Conservation (phyloP, 208 protist genomes). For the Trypanosoma lewisi region DNA sequence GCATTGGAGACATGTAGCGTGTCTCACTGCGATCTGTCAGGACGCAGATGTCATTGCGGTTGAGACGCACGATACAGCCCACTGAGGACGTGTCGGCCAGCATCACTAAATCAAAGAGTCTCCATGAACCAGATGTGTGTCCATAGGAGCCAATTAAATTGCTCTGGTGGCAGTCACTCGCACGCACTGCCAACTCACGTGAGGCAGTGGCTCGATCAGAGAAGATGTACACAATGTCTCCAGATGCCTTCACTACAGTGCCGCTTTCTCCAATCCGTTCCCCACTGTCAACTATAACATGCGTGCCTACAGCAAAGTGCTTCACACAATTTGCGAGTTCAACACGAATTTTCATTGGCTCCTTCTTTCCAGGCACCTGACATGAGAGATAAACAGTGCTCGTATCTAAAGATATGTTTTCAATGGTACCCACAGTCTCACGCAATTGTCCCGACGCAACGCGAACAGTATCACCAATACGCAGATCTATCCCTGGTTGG, state of each 20-base stretch:
- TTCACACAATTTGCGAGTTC: constrained; percentile 79
- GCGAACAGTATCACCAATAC: constrained; percentile 76
- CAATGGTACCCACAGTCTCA: constrained; percentile 66
- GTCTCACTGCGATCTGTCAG: constrained; percentile 81
- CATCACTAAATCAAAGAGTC: constrained; percentile 84
- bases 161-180: constrained; percentile 86
- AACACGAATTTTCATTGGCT: constrained; percentile 71
- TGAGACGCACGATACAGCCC: constrained; percentile 75
- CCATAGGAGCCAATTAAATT: constrained; percentile 63
- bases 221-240: constrained; percentile 77
- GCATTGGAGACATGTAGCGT: constrained; percentile 59
- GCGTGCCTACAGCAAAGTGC: constrained; percentile 79
- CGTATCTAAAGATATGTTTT: constrained; percentile 73
- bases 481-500: constrained; percentile 19
- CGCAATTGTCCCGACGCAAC: constrained; percentile 75
- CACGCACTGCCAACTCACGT: constrained; percentile 68
- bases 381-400: constrained; percentile 69
- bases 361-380: constrained; percentile 41
- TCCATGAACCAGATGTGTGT: constrained; percentile 68
- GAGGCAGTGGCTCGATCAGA: constrained; percentile 55
- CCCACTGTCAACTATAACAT: constrained; percentile 83
- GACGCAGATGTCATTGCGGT: constrained; percentile 66
- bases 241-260: constrained; percentile 78
- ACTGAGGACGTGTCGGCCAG: constrained; percentile 60
- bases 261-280: constrained; percentile 80